phyloP scores from a whole-genome alignment of 2,329 filamentous ascomycete species.

The Monosporascus sp. region DNA sequence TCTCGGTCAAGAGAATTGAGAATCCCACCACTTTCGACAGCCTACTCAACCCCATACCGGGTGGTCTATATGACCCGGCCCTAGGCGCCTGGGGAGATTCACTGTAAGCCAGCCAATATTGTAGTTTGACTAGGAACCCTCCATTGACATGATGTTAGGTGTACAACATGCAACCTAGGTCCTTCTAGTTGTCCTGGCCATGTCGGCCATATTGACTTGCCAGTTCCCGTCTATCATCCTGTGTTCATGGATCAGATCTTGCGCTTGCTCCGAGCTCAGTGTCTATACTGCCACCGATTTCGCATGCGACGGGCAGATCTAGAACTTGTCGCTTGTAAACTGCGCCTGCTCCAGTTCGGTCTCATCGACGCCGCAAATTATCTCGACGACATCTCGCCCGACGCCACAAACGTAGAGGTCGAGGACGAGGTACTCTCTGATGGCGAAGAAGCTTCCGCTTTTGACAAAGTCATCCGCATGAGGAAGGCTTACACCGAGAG shows the following conservation, averaged over 20 bases:
- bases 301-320: conserved; percentile 72
- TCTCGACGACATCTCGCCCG: conserved; percentile 34
- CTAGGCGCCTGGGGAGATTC: conserved; percentile 85
- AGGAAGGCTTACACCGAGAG: conserved; percentile 66
- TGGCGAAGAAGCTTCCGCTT: conserved; percentile 52
- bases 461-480: conserved; percentile 48
- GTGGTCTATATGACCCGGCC: conserved; percentile 87
- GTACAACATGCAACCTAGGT: conserved; percentile 85
- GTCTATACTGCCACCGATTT: conserved; percentile 84
- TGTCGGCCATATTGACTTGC: conserved; percentile 90
- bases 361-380: conserved; percentile 55
- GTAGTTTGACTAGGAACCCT: neutral
- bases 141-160: conserved; percentile 46
- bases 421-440: conserved; percentile 56
- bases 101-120: conserved; percentile 55
- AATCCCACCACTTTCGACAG: conserved; percentile 93
- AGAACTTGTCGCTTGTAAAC: conserved; percentile 75
- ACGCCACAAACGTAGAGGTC: conserved; percentile 30
- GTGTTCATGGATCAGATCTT: conserved; percentile 91
- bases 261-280: conserved; percentile 79
- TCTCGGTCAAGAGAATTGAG: conserved; percentile 92
- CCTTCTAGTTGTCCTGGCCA: conserved; percentile 84
- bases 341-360: conserved; percentile 80
- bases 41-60: conserved; percentile 80
- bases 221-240: conserved; percentile 91